Evolutionary conservation across 208 protist genomes (phyloP).

Genomic region (Trypanosoma melophagium): DNA sequence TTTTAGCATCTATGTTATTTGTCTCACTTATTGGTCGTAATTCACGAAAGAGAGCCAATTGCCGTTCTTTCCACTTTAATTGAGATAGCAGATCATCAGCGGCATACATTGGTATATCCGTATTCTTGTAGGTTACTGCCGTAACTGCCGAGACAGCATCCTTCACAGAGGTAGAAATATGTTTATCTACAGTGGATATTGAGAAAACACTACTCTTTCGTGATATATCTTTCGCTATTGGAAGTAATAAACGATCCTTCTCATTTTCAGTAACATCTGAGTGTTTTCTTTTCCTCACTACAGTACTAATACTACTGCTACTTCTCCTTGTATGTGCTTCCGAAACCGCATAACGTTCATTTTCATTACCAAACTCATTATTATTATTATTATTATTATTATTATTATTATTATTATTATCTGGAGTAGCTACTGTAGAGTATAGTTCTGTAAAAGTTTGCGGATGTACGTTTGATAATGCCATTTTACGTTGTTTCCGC

Average conservation of each 20-base stretch:
- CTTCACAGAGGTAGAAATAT: neutral
- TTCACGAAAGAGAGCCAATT: slow-evolving; percentile 44
- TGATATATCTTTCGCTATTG: too few relatives aligned
- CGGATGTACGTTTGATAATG: slow-evolving; percentile 30
- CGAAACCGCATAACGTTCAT: neutral
- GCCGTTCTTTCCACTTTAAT: slow-evolving; percentile 61
- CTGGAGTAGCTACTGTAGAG: slow-evolving; percentile 7
- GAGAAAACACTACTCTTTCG: too few relatives aligned
- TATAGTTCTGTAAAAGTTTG: slow-evolving; percentile 50
- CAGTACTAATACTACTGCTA: too few relatives aligned
- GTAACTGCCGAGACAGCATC: too few relatives aligned
- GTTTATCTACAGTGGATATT: neutral
- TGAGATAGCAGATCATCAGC: slow-evolving; percentile 57
- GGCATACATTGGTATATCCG: slow-evolving; percentile 14
- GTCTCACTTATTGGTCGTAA: slow-evolving; percentile 15
- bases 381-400: neutral
- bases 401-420: neutral
- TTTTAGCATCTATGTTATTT: neutral
- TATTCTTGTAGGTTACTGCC: too few relatives aligned
- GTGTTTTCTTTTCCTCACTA: too few relatives aligned
- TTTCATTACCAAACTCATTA: neutral
- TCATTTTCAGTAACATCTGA: too few relatives aligned
- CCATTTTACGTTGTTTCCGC: slow-evolving; percentile 26
- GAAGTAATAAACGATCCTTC: too few relatives aligned
- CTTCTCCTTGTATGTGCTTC: neutral